Percentiles rank a stretch among this genome's conserved stretches.
Evolutionary conservation across 805 yeast species (phyloP).

Genomic region (Cyberlindnera euphorbiiphila): DNA sequence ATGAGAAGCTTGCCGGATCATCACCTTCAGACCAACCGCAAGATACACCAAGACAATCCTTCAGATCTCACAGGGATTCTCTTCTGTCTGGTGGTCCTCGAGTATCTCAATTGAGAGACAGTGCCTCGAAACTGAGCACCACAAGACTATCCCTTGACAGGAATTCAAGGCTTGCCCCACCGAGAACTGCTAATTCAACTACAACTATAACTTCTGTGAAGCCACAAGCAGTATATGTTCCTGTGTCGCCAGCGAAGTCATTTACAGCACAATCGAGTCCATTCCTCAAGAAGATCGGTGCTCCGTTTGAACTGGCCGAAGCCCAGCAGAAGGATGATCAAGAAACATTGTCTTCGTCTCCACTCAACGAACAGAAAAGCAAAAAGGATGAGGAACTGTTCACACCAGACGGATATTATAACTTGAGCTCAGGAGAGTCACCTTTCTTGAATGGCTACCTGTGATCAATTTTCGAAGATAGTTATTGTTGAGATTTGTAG

Average conservation of each 20-base stretch:
- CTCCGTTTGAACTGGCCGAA: conserved; percentile 13
- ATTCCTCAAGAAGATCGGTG: conserved; percentile 14
- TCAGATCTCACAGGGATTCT: neutral
- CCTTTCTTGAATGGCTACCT: conserved; percentile 20
- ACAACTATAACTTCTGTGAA: too few species aligned
- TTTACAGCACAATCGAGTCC: conserved; percentile 9
- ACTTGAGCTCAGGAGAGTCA: conserved; percentile 11
- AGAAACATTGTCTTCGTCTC: too few species aligned
- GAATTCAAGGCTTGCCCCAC: conserved; percentile 7
- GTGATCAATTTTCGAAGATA: neutral
- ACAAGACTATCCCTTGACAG: conserved; percentile 2
- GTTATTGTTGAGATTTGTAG: too few species aligned
- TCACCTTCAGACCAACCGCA: too few species aligned
- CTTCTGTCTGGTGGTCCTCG: too few species aligned
- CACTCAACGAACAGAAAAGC: neutral
- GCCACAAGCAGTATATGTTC: neutral
- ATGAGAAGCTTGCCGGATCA: too few species aligned
- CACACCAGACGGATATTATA: conserved; percentile 20
- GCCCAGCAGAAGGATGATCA: neutral
- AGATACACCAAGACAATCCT: too few species aligned
- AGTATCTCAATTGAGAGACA: too few species aligned
- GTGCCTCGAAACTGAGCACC: conserved; percentile 3
- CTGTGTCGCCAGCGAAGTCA: neutral
- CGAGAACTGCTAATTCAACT: neutral
- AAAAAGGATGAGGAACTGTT: neutral